Base-by-base conservation (phyloP, 805 yeast genomes). In the Wickerhamiella azyma region DNA sequence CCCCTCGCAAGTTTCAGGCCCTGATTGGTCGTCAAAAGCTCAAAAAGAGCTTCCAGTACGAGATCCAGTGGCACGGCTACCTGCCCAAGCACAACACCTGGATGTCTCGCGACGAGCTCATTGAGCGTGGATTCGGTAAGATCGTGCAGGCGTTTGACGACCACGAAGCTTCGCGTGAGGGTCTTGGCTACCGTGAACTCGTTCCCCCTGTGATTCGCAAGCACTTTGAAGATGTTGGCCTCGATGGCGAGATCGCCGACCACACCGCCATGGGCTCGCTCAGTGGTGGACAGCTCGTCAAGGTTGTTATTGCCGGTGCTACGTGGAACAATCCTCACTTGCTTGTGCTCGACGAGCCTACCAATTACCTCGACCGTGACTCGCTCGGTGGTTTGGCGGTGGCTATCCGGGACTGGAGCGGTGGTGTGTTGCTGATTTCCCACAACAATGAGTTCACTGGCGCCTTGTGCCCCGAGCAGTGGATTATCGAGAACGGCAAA, bases 241-340 rank as follows among this genome's bases (percentile, higher is more conserved):
- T 89, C 55, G 98, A 92, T 59, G 94, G 96, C 55, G 98, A 89
- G 60, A 88, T 89, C 68, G 97, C 97, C 33, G 96, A 92, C 65
- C 97, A 89, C 66, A 89, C 96, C 16, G 96, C 96, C 45, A 70
- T 89, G 75, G 96, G 97, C 19, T 85, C 95, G 6, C 72, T 89
- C 53, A 86, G 96, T 21, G 98, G 98, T 63, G 98, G 98, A 59
- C 98, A 89, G 70, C 75, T 89, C 18, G 98, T 89, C 50, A 89
- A 89, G 67, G 97, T 89, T 52, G 98, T 89, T 50, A 89, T 89
- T 69, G 97, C 97, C 11, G 98, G 97, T 67, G 96, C 97, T 53
- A 89, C 89, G 92, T 89, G 98, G 98, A 89, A 92, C 68, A 92
- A 89, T 63, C 98, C 98, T 16, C 98, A 89, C 66, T 75, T 89